Conservation (phyloP, 148 eudicot genomes). For the Rhododendron henanense region DNA sequence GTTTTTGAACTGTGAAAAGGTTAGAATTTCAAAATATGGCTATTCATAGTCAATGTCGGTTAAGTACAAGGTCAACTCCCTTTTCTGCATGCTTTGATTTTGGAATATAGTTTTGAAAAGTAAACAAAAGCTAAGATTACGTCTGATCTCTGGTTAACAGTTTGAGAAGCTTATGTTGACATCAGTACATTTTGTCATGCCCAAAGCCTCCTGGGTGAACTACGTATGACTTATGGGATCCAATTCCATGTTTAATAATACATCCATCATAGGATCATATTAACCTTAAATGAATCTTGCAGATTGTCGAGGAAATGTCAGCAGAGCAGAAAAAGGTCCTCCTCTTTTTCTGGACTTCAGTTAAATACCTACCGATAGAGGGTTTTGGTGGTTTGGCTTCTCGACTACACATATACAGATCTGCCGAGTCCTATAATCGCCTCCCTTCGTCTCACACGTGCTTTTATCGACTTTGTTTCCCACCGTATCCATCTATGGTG, state of each 20-base stretch:
- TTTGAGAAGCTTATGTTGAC: background rate
- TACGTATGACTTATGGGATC: background rate
- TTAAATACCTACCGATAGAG: slow-evolving; percentile 74
- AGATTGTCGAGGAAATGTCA: slow-evolving; percentile 61
- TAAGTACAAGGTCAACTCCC: background rate
- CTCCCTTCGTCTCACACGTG: slow-evolving; percentile 93
- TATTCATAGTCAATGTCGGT: background rate
- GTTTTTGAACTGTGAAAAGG: background rate
- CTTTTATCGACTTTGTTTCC: slow-evolving; percentile 70
- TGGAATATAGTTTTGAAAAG: background rate
- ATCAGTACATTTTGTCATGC: background rate
- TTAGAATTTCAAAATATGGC: background rate
- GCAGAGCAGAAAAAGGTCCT: slow-evolving; percentile 65
- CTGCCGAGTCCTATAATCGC: slow-evolving; percentile 38
- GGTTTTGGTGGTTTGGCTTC: slow-evolving; percentile 84
- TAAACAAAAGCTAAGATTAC: background rate
- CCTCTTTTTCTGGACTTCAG: slow-evolving; percentile 94
- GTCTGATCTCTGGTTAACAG: background rate
- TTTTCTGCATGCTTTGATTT: background rate
- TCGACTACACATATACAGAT: slow-evolving; percentile 53
- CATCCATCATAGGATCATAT: background rate
- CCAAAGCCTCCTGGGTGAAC: background rate
- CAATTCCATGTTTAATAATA: background rate
- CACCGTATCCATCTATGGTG: slow-evolving; percentile 45
- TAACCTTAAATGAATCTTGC: slow-evolving; percentile 5